These are phyloP conservation scores for Skeletonema marinoi DNA, from an alignment of 108 stramenopile species.

Conservation along the genomic window DNA sequence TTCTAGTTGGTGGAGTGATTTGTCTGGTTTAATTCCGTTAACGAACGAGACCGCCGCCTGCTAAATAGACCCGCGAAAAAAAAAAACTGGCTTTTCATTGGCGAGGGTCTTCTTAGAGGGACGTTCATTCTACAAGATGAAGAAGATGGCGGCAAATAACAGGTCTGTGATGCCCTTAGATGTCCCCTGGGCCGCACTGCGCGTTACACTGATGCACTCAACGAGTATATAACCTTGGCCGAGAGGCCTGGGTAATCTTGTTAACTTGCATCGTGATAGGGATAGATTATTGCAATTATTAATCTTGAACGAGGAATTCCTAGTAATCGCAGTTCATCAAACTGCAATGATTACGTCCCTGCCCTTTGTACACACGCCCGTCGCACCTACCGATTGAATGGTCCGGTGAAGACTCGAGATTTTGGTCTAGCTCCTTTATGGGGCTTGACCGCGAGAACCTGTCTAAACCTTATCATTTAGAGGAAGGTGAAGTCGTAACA, in stretches of 20 bases:
- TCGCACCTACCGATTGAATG: no score
- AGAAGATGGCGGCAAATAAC: slow-evolving; percentile 98
- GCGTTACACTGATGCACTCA: slow-evolving; percentile 97
- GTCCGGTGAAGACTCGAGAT: no score
- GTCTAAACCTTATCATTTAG: slow-evolving; percentile 93
- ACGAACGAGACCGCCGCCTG: slow-evolving; percentile 99
- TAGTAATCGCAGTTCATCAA: no score
- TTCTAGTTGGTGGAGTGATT: slow-evolving; percentile 90
- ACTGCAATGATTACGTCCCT: no score
- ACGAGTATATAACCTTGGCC: slow-evolving; percentile 89
- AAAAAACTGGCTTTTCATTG: slow-evolving; percentile 84
- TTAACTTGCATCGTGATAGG: slow-evolving; percentile 95
- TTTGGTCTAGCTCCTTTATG: slow-evolving; percentile 76
- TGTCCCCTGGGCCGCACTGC: slow-evolving; percentile 99
- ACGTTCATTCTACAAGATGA: slow-evolving; percentile 89
- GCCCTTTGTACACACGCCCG: no score
- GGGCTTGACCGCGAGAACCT: slow-evolving; percentile 73
- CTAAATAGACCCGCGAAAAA: slow-evolving; percentile 87
- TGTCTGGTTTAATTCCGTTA: slow-evolving; percentile 99
- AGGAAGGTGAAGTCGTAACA: slow-evolving; percentile 99
- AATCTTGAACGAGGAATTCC: no score
- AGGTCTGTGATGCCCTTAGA: no score
- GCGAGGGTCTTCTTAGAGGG: slow-evolving; percentile 93
- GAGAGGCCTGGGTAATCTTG: slow-evolving; percentile 98
- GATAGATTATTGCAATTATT: no score